Percentiles rank a stretch among this genome's conserved stretches.
Conservation (phyloP, 768 basidiomycete genomes). For the Tricholoma sp. region DNA sequence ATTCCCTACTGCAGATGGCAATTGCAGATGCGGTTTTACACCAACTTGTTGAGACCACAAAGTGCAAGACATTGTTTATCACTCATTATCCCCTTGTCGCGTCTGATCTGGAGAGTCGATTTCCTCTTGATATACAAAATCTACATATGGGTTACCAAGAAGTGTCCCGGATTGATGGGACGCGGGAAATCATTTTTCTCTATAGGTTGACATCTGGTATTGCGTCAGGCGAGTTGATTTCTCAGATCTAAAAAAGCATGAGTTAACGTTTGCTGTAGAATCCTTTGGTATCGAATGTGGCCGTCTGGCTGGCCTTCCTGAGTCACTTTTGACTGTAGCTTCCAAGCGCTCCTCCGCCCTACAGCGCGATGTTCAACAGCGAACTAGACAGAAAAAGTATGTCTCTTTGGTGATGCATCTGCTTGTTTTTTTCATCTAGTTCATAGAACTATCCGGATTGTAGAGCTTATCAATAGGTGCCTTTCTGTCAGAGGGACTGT, state of each 20-base stretch:
- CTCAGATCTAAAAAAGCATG: background rate
- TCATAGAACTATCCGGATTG: constrained; percentile 9
- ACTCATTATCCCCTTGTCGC: constrained; percentile 92
- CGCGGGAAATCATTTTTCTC: constrained; percentile 79
- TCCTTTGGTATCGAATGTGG: constrained; percentile 95
- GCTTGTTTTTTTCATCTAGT: background rate
- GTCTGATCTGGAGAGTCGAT: constrained; percentile 54
- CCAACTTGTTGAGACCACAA: constrained; percentile 52
- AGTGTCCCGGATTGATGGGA: constrained; percentile 64
- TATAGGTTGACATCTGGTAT: constrained; percentile 72
- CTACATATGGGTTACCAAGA: constrained; percentile 84
- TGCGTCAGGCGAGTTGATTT: constrained; percentile 41
- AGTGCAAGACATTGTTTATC: constrained; percentile 83
- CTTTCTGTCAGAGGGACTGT: background rate
- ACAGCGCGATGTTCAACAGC: constrained; percentile 45
- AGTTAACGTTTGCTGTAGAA: constrained; percentile 28
- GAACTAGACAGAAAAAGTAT: constrained; percentile 47
- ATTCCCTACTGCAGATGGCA: constrained; percentile 55
- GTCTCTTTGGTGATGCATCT: constrained; percentile 3
- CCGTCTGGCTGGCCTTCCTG: constrained; percentile 79
- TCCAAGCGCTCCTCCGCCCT: constrained; percentile 48
- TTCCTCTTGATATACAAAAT: constrained; percentile 62
- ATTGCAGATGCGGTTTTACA: constrained; percentile 80
- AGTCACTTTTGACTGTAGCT: constrained; percentile 60
- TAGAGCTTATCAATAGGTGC: background rate